Conservation (phyloP, 108 stramenopile genomes). For the Cyclotella kingstonii region DNA sequence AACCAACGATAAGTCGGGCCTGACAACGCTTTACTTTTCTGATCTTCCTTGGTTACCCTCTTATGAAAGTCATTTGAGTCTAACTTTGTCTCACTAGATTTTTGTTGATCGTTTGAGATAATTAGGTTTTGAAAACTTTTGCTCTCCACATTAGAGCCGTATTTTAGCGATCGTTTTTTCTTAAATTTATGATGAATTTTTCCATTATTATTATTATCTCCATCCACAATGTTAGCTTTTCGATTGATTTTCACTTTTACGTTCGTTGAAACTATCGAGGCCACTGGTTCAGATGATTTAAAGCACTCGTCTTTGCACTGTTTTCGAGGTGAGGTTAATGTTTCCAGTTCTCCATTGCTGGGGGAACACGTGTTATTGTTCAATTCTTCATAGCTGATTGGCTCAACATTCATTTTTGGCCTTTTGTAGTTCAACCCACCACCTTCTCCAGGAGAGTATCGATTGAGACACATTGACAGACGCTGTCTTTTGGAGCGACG, state of each 20-base stretch:
- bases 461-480: neutral
- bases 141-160: no score
- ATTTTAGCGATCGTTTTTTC: neutral
- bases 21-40: constrained; percentile 5
- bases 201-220: no score
- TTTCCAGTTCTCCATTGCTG: neutral
- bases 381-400: no score
- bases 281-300: neutral
- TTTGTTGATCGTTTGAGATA: no score
- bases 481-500: constrained; percentile 15
- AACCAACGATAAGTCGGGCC: constrained; percentile 34
- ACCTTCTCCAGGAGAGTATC: constrained; percentile 35
- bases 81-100: no score
- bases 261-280: neutral
- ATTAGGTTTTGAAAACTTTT: no score
- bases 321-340: neutral
- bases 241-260: constrained; percentile 1
- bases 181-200: neutral
- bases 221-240: no score
- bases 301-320: neutral
- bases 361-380: neutral
- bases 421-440: constrained; percentile 24
- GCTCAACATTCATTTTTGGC: neutral
- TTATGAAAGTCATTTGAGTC: neutral
- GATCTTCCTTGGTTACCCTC: neutral